Percentiles rank a stretch among this genome's conserved stretches.
Conservation (phyloP, 169 alveolate species). For the Plasmodium malariae region DNA sequence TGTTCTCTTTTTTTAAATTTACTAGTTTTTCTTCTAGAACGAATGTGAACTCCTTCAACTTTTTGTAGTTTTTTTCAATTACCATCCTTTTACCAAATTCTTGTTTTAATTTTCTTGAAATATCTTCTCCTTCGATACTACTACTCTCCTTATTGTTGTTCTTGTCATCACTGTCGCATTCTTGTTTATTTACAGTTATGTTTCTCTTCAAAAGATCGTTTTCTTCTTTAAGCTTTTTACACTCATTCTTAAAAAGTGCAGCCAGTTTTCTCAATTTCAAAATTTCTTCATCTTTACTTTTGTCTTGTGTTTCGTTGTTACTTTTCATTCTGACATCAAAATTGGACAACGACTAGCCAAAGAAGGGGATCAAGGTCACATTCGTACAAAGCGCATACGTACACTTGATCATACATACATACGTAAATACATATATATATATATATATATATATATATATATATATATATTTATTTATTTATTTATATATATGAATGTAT, state of each 20-base stretch:
- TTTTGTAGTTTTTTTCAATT: conserved; percentile 58
- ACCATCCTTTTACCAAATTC: conserved; percentile 24
- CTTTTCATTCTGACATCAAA: no score
- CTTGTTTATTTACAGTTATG: neutral
- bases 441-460: no score
- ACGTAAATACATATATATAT: no score
- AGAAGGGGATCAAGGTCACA: no score
- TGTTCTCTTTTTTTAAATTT: conserved; percentile 25
- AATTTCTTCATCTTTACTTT: conserved; percentile 59
- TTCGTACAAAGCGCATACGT: no score
- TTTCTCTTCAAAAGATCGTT: conserved; percentile 29
- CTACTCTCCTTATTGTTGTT: neutral
- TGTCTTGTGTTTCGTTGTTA: neutral
- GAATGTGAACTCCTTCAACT: conserved; percentile 55
- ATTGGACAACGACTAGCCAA: no score
- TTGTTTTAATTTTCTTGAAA: neutral
- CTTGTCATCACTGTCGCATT: neutral
- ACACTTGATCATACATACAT: no score
- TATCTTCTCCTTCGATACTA: neutral
- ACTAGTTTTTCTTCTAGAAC: conserved; percentile 49
- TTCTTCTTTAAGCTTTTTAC: conserved; percentile 74
- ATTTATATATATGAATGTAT: no score
- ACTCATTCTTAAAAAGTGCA: conserved; percentile 55
- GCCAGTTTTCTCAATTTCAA: conserved; percentile 49
- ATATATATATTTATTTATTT: no score